A percentile compares a stretch with the other conserved stretches of the same genome.
Evolutionary conservation across 2,329 filamentous ascomycete species (phyloP).

Genomic region (Fusarium anthophilum): DNA sequence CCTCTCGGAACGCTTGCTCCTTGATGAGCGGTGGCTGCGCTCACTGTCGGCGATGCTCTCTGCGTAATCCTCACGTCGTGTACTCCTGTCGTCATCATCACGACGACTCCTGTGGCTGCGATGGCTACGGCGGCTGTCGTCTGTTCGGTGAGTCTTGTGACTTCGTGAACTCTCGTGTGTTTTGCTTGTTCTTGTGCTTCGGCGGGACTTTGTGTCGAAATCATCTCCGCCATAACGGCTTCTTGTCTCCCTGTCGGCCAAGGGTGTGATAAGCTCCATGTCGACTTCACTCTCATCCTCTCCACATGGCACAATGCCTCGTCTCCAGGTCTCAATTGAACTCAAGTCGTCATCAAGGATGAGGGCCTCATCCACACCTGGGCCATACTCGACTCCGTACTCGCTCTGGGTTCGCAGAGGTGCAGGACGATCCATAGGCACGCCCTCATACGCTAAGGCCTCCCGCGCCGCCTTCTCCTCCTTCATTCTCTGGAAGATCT

Average conservation of each 20-base stretch:
- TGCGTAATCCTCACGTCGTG: slow-evolving; percentile 31
- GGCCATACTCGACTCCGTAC: slow-evolving; percentile 45
- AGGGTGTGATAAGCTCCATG: slow-evolving; percentile 66
- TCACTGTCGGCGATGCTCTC: slow-evolving; percentile 54
- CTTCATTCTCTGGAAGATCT: slow-evolving; percentile 89
- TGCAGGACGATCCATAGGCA: slow-evolving; percentile 38
- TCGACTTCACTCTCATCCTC: slow-evolving; percentile 61
- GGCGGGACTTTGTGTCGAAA: slow-evolving; percentile 51
- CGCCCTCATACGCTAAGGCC: slow-evolving; percentile 43
- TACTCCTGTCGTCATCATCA: slow-evolving; percentile 34
- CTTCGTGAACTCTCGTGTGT: slow-evolving; percentile 44
- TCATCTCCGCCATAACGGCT: slow-evolving; percentile 49
- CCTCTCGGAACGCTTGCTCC: slow-evolving; percentile 48
- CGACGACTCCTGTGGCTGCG: slow-evolving; percentile 42
- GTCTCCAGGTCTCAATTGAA: slow-evolving; percentile 66
- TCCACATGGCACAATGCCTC: slow-evolving; percentile 62
- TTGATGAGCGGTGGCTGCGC: slow-evolving; percentile 47
- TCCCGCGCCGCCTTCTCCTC: slow-evolving; percentile 50
- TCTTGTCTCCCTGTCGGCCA: slow-evolving; percentile 60
- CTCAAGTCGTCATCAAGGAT: slow-evolving; percentile 67
- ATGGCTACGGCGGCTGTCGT: slow-evolving; percentile 42
- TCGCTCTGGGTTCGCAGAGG: slow-evolving; percentile 44
- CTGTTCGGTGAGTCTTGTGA: slow-evolving; percentile 42
- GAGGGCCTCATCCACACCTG: slow-evolving; percentile 63
- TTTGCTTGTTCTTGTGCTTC: slow-evolving; percentile 47